Conservation (phyloP, 2,329 filamentous ascomycete genomes). For the Cladobotryum protrusum region DNA sequence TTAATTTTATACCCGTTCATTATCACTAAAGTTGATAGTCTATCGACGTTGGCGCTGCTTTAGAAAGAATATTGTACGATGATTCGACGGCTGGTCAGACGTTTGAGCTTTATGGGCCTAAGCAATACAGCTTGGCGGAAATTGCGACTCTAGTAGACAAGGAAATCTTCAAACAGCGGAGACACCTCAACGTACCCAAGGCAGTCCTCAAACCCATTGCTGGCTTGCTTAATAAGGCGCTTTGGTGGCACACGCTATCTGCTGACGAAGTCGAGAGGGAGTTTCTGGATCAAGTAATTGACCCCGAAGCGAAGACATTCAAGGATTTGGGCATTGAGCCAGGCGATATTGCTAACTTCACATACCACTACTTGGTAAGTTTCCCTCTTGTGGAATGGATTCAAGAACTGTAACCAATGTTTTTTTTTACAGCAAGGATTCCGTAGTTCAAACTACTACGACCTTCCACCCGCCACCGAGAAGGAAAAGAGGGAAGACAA, state of each 20-base stretch:
- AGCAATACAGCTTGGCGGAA: constrained; percentile 82
- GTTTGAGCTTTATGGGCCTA: constrained; percentile 90
- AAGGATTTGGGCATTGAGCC: constrained; percentile 88
- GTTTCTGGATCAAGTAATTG: constrained; percentile 88
- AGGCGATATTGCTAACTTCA: constrained; percentile 76
- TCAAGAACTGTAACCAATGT: constrained; percentile 24
- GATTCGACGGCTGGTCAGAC: constrained; percentile 87
- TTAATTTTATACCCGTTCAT: background rate
- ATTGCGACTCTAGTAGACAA: constrained; percentile 82
- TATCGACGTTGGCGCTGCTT: constrained; percentile 81
- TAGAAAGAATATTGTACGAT: constrained; percentile 86
- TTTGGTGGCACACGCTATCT: constrained; percentile 86
- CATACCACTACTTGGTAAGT: constrained; percentile 88
- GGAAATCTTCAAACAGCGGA: constrained; percentile 84
- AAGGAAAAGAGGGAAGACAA: constrained; percentile 91
- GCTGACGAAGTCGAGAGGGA: constrained; percentile 85
- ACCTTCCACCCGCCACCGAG: constrained; percentile 89
- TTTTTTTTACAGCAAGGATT: constrained; percentile 65
- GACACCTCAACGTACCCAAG: constrained; percentile 89
- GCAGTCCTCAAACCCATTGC: constrained; percentile 68
- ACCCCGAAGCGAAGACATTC: constrained; percentile 89
- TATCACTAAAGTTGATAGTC: constrained; percentile 42
- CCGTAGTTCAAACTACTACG: constrained; percentile 82
- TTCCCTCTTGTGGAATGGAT: background rate
- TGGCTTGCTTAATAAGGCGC: constrained; percentile 65